These are phyloP conservation scores for Hirschioporus abietinus DNA, from an alignment of 768 basidiomycete species.

Conservation along the genomic window DNA sequence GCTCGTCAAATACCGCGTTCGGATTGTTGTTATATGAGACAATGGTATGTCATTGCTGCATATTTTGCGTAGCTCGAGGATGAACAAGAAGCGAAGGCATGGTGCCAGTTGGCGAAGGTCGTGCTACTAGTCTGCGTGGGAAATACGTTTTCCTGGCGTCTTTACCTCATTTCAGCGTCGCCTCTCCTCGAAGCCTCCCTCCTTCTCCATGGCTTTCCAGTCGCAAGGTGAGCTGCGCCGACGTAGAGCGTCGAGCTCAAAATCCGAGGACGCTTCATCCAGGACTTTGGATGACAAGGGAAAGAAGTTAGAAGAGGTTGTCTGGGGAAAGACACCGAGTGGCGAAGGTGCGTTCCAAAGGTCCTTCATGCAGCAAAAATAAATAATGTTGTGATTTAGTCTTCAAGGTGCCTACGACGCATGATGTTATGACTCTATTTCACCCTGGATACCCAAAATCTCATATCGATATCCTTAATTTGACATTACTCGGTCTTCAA, in stretches of 20 bases:
- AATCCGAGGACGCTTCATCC: background rate
- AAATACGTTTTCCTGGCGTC: background rate
- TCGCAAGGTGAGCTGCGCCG: slow-evolving; percentile 4
- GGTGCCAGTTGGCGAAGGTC: too few species aligned
- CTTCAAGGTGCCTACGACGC: slow-evolving; percentile 89
- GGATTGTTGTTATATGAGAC: background rate
- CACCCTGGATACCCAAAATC: slow-evolving; percentile 81
- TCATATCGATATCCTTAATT: slow-evolving; percentile 80
- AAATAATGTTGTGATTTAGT: slow-evolving; percentile 39
- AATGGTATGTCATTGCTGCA: too few species aligned
- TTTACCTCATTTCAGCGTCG: background rate
- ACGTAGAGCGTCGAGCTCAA: background rate
- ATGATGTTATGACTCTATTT: slow-evolving; percentile 85
- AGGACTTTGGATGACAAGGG: background rate
- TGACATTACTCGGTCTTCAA: slow-evolving; percentile 75
- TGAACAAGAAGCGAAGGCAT: too few species aligned
- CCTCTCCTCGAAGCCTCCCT: background rate
- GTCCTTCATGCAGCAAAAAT: slow-evolving; percentile 11
- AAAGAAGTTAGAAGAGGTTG: slow-evolving; percentile 47
- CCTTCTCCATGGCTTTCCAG: background rate
- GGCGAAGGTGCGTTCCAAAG: slow-evolving; percentile 58
- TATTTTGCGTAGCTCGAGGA: too few species aligned
- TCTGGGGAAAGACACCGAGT: slow-evolving; percentile 83
- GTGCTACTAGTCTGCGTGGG: background rate
- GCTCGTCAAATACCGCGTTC: background rate